Evolutionary conservation across 1,139 yeast species (phyloP).

Genomic region (Lizanozyma gosingica): DNA sequence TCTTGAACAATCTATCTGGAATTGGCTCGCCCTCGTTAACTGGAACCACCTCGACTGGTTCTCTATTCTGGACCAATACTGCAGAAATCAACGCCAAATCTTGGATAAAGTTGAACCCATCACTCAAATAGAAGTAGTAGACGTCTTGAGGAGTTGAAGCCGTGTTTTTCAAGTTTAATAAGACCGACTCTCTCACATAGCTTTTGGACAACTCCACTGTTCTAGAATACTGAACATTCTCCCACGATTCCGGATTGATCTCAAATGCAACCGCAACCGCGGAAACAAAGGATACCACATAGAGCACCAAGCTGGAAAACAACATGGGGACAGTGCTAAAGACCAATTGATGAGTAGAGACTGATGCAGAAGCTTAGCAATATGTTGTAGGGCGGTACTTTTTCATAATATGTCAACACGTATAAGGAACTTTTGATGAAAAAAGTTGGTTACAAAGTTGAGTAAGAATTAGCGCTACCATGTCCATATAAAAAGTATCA

Average conservation of each 20-base stretch:
- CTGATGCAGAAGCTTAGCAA: too few species aligned
- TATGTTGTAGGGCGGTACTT: too few species aligned
- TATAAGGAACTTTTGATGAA: too few species aligned
- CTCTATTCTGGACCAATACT: slow-evolving; percentile 21
- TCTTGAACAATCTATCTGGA: slow-evolving; percentile 17
- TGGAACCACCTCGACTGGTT: slow-evolving; percentile 19
- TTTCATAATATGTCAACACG: too few species aligned
- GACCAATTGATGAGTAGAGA: too few species aligned
- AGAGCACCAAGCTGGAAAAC: not conserved
- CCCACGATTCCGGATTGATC: slow-evolving; percentile 24
- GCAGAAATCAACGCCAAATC: slow-evolving; percentile 42
- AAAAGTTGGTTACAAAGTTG: too few species aligned
- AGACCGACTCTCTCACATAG: slow-evolving; percentile 55
- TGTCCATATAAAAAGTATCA: too few species aligned
- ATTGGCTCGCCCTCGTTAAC: slow-evolving; percentile 22
- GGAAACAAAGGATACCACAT: slow-evolving; percentile 1
- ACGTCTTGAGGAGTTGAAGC: slow-evolving; percentile 44
- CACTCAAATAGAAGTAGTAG: slow-evolving; percentile 49
- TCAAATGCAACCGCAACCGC: slow-evolving; percentile 1
- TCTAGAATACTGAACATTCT: slow-evolving; percentile 36
- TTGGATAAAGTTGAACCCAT: slow-evolving; percentile 32
- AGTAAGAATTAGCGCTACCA: too few species aligned
- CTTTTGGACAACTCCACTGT: slow-evolving; percentile 57
- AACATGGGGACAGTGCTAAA: too few species aligned
- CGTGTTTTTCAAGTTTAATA: slow-evolving; percentile 50